phyloP scores from a whole-genome alignment of 306 rosid genomes.

The Cucurbita maxima region DNA sequence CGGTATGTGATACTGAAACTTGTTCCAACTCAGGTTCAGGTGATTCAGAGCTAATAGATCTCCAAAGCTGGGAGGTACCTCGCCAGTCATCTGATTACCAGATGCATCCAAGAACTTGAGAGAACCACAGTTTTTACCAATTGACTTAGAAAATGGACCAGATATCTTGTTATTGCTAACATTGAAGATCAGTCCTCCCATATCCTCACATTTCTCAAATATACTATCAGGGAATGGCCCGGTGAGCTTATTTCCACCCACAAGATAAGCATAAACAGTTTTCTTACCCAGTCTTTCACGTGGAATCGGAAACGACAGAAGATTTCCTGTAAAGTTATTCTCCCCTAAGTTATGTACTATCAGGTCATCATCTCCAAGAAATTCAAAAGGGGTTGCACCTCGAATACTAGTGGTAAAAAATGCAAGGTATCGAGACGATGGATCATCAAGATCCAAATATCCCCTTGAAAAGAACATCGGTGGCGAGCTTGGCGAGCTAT shows the following conservation, averaged over 20 bases:
- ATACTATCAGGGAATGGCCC: constrained; percentile 45
- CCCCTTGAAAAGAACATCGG: constrained; percentile 18
- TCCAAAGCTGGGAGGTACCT: constrained; percentile 34
- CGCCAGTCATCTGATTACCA: constrained; percentile 47
- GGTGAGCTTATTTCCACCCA: constrained; percentile 49
- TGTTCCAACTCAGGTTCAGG: constrained; percentile 61
- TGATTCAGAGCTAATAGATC: constrained; percentile 35
- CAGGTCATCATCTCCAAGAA: constrained; percentile 13
- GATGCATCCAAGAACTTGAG: constrained; percentile 59
- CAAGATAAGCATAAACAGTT: constrained; percentile 34
- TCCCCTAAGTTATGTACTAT: constrained; percentile 56
- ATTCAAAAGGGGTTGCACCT: constrained; percentile 14
- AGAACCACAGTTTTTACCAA: constrained; percentile 44
- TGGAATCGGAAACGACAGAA: constrained; percentile 48
- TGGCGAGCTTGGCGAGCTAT: constrained; percentile 31
- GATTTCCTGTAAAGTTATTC: constrained; percentile 37
- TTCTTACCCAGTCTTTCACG: constrained; percentile 32
- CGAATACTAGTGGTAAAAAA: constrained; percentile 34
- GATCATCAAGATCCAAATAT: constrained; percentile 10
- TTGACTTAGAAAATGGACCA: constrained; percentile 36
- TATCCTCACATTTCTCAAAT: constrained; percentile 45
- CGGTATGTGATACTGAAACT: constrained; percentile 48
- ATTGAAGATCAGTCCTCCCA: constrained; percentile 47
- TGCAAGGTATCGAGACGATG: constrained; percentile 22
- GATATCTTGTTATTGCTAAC: constrained; percentile 49